These are phyloP conservation scores for Colletotrichum endophyticum DNA, from an alignment of 2,329 filamentous ascomycete species.

Conservation along the genomic window DNA sequence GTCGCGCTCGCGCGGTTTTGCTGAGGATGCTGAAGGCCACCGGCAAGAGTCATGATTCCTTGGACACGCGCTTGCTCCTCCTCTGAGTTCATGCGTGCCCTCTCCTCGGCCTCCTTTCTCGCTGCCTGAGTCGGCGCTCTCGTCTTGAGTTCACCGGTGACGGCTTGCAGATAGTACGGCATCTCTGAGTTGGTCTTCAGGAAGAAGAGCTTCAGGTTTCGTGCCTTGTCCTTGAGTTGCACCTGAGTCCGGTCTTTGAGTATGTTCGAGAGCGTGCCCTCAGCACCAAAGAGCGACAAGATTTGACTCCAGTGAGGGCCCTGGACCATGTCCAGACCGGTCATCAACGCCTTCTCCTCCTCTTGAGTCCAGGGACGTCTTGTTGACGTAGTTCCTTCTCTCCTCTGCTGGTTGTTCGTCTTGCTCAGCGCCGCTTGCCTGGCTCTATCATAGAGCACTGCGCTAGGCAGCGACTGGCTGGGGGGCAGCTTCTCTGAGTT, in stretches of 20 bases:
- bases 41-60: conserved; percentile 61
- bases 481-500: conserved; percentile 52
- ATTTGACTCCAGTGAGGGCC: conserved; percentile 96
- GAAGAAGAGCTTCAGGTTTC: conserved; percentile 90
- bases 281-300: conserved; percentile 79
- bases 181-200: conserved; percentile 91
- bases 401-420: conserved; percentile 57
- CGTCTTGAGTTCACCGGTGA: conserved; percentile 89
- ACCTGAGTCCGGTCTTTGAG: conserved; percentile 90
- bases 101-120: conserved; percentile 70
- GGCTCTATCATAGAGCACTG: conserved; percentile 62
- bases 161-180: conserved; percentile 83
- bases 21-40: conserved; percentile 47
- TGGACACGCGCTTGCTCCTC: conserved; percentile 66
- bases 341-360: conserved; percentile 89
- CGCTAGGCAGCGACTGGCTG: conserved; percentile 60
- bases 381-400: conserved; percentile 64
- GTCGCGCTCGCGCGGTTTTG: conserved; percentile 7
- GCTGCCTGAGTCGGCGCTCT: conserved; percentile 78
- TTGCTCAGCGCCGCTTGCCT: conserved; percentile 64
- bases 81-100: conserved; percentile 61
- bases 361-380: conserved; percentile 86
- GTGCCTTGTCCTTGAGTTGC: conserved; percentile 89
- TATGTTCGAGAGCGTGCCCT: conserved; percentile 80
- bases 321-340: conserved; percentile 85